Evolutionary conservation across 257 asterid genomes (phyloP), one percentile per base, ranked within the genome.

Genomic region (Osmanthus fragrans): DNA sequence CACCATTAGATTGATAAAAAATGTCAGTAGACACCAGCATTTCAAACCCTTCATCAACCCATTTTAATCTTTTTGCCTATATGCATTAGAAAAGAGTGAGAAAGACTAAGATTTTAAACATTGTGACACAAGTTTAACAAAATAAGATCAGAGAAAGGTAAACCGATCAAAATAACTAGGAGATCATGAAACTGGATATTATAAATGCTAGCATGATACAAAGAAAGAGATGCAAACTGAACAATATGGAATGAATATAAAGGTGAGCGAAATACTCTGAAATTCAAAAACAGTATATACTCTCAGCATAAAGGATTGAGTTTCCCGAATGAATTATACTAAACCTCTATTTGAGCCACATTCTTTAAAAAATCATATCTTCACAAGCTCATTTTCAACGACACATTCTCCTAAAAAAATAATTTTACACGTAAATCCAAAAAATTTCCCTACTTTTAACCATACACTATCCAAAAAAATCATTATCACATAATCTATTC

Each of bases 21-120:
- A 71, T 79, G 82, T 94, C 97, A 0, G 84, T 80, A 76, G 80
- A 92, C 47, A 91, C 98, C 76, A 80, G 72, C 98, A 92, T 94
- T 82, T 91, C 94, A 60, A 72, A 91, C 42, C 82, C 90, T 85
- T 92, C 96, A 82, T 92, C 99, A 64, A 94, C 93, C 96, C 96
- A 92, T 84, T 87, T 90, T 88, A 94, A 82, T 80, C 85, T 90
- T 80, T 85, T 78, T 68, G 91, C 98, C 98, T 92, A 84, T 63
- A 73, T 47, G 70, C 15, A 78, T 63, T 10, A 66, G 27, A 71
- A 65, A 71, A 18, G 6, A 71, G 10, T 47, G 66, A 75, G 42
- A 71, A 56, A 21, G 16, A 51, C 23, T 4, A 27, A 56, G 10
- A 71, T 58, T 34, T 64, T 71, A 80, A 66, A 23, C 45, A 75